Conservation (phyloP, 306 rosid species). For the Vigna radiata region DNA sequence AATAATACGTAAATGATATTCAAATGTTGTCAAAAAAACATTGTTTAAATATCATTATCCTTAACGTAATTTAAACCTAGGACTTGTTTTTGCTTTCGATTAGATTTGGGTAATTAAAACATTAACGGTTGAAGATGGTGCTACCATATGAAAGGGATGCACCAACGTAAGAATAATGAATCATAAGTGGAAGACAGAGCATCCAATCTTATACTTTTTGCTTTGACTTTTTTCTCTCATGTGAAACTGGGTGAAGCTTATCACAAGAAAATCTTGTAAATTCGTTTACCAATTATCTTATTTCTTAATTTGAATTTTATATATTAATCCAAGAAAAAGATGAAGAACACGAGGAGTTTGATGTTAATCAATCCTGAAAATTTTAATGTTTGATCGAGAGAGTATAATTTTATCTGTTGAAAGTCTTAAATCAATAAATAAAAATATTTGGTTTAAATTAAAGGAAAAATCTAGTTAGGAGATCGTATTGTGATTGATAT, state of each 20-base stretch:
- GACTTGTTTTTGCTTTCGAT: background rate
- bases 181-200: conserved; percentile 49
- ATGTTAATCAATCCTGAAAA: background rate
- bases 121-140: conserved; percentile 21
- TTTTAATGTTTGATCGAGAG: no score
- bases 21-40: no score
- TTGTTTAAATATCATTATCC: no score
- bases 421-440: no score
- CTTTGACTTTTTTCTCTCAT: conserved; percentile 49
- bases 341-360: background rate
- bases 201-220: conserved; percentile 41
- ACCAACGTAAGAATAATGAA: conserved; percentile 41
- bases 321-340: no score
- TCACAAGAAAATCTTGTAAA: background rate
- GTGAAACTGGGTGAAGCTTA: conserved; percentile 5
- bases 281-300: background rate
- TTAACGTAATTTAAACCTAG: background rate
- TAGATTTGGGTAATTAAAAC: background rate
- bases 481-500: background rate
- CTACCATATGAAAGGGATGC: conserved; percentile 41
- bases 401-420: no score
- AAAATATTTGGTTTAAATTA: background rate
- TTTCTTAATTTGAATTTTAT: background rate
- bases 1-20: no score
- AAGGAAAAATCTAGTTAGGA: background rate